Evolutionary conservation across 345 rosid species (phyloP), one percentile per base, ranked within the genome.

Genomic region (Microcos paniculata): DNA sequence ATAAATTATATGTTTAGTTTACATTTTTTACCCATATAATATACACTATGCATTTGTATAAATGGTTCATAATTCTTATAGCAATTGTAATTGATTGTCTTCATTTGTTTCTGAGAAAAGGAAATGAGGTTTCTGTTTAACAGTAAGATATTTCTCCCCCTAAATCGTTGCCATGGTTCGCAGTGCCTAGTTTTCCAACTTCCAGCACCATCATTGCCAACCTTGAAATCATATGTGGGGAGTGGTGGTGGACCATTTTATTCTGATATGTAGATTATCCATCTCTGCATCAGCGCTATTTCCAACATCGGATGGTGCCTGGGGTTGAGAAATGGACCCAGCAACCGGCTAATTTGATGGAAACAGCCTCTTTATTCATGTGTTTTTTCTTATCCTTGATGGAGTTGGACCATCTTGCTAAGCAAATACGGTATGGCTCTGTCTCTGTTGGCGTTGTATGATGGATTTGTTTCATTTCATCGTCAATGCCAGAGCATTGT

Each of bases 401-500:
- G 56, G 69, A 61, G 8, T 24, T 84, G 80, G 78, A 75, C 76
- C 80, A 51, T 49, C 71, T 69, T 53, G 73, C 75, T 51, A 6
- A 26, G 62, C 15, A 49, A 70, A 38, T 75, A 30, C n/a, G 38
- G 65, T 38, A 35, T 40, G 26, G 21, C 67, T 80, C 62, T 72
- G 67, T 18, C 64, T 18, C 6, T 57, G 8, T 8, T 53, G 70
- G 28, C 68, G 59, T 75, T 53, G 13, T n/a, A n/a, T n/a, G n/a
- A n/a, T n/a, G n/a, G n/a, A n/a, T n/a, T n/a, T n/a, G n/a, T n/a
- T n/a, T n/a, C n/a, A n/a, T n/a, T n/a, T n/a, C n/a, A n/a, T 43
- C 63, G 24, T 80, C 79, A 49, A 56, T 73, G 78, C 72, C 74
- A 71, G 76, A 77, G 79, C 73, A 83, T 70, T 80, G 10, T 40